phyloP scores from a whole-genome alignment of 129 eudicot genomes.

The Artemisia annua region DNA sequence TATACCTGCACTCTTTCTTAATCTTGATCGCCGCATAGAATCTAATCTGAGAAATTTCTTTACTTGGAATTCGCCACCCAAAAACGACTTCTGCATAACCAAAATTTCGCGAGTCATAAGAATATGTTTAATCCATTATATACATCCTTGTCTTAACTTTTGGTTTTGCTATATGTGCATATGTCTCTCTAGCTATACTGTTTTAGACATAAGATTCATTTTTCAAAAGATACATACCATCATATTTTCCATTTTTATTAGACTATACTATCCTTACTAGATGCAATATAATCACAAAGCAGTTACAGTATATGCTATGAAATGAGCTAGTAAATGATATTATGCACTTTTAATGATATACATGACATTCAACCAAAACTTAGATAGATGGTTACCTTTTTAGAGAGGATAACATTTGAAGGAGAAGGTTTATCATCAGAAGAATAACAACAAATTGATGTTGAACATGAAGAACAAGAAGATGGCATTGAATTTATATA shows the following conservation, averaged over 20 bases:
- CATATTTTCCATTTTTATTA: too few relatives aligned
- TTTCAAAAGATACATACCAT: too few relatives aligned
- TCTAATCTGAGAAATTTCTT: slow-evolving; percentile 37
- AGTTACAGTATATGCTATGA: too few relatives aligned
- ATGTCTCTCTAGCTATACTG: too few relatives aligned
- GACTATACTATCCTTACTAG: too few relatives aligned
- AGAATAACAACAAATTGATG: slow-evolving; percentile 27
- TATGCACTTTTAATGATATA: too few relatives aligned
- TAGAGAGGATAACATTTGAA: slow-evolving; percentile 23
- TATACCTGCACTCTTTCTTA: slow-evolving; percentile 52
- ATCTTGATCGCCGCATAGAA: slow-evolving; percentile 18
- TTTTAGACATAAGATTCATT: too few relatives aligned
- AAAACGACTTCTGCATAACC: slow-evolving; percentile 32
- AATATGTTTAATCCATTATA: not conserved
- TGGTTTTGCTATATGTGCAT: too few relatives aligned
- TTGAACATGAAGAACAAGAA: slow-evolving; percentile 19
- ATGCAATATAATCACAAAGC: too few relatives aligned
- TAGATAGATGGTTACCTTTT: slow-evolving; percentile 19
- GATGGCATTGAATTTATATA: slow-evolving; percentile 23
- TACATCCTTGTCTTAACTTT: not conserved
- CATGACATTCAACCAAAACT: too few relatives aligned
- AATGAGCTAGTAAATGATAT: too few relatives aligned
- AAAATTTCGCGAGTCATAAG: not conserved
- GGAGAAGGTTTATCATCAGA: slow-evolving; percentile 31
- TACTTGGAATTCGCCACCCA: slow-evolving; percentile 47